Evolutionary conservation across 352 stramenopile species (phyloP).

Genomic region (Phytophthora crassamura): DNA sequence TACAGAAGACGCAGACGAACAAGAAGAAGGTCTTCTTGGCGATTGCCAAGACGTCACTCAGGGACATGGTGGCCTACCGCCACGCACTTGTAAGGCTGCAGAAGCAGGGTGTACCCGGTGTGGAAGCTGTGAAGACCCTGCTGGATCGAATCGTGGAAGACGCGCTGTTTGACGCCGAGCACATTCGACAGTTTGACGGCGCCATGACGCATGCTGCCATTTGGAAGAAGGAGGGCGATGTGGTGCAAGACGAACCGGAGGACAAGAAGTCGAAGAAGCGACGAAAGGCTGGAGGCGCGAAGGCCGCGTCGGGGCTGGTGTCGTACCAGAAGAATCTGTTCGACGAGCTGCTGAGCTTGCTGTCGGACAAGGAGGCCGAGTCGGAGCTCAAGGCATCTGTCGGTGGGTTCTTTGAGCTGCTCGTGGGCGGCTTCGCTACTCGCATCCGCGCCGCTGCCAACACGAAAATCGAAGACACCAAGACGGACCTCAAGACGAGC

Average conservation of each 20-base stretch:
- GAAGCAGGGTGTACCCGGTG: constrained; percentile 12
- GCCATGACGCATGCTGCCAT: constrained; percentile 53
- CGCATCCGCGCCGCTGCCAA: constrained; percentile 70
- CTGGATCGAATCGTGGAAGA: constrained; percentile 74
- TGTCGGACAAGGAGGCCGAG: constrained; percentile 46
- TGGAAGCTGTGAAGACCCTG: constrained; percentile 29
- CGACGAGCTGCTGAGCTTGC: constrained; percentile 66
- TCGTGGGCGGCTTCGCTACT: constrained; percentile 60
- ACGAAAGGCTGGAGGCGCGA: constrained; percentile 42
- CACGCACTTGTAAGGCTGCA: constrained; percentile 47
- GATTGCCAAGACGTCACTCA: constrained; percentile 80
- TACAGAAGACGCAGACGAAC: constrained; percentile 87
- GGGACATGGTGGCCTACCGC: constrained; percentile 63
- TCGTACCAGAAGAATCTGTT: constrained; percentile 87
- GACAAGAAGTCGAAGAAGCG: constrained; percentile 50
- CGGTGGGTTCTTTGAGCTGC: constrained; percentile 66
- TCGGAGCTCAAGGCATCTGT: constrained; percentile 53
- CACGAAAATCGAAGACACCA: constrained; percentile 78
- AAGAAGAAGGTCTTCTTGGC: constrained; percentile 90
- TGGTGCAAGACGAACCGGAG: constrained; percentile 13
- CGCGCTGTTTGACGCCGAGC: constrained; percentile 79
- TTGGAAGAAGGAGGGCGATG: constrained; percentile 27
- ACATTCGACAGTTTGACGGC: constrained; percentile 77
- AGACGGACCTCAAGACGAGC: constrained; percentile 73
- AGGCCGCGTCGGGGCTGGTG: constrained; percentile 46